These are phyloP conservation scores for Suillus paluster DNA, from an alignment of 768 basidiomycete species.

Conservation along the genomic window DNA sequence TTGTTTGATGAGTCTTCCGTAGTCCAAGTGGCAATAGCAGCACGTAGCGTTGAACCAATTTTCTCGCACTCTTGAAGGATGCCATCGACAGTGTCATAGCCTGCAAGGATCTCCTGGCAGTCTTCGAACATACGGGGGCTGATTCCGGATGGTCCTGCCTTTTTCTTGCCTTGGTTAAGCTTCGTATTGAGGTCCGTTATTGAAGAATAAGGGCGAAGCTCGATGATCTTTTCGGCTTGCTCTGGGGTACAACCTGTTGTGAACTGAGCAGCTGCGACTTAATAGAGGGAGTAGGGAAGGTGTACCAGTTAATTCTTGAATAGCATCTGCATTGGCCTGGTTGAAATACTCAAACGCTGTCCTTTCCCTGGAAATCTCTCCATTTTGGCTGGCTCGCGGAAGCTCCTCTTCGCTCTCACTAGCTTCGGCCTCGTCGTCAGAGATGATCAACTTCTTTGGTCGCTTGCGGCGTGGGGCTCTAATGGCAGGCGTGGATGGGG, in stretches of 20 bases:
- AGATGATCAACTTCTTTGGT: slow-evolving; percentile 63
- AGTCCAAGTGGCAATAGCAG: slow-evolving; percentile 82
- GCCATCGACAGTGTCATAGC: slow-evolving; percentile 86
- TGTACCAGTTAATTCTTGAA: slow-evolving; percentile 80
- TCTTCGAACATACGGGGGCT: slow-evolving; percentile 92
- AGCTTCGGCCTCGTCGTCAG: slow-evolving; percentile 64
- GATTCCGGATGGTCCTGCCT: slow-evolving; percentile 79
- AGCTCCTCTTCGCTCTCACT: slow-evolving; percentile 54
- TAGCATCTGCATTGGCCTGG: slow-evolving; percentile 56
- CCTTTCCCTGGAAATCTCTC: slow-evolving; percentile 46
- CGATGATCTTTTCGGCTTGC: slow-evolving; percentile 81
- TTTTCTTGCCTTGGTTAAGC: slow-evolving; percentile 87
- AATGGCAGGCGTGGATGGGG: slow-evolving; percentile 48
- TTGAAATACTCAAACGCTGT: slow-evolving; percentile 75
- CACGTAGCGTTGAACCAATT: slow-evolving; percentile 75
- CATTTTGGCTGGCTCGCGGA: slow-evolving; percentile 32
- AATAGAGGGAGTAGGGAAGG: slow-evolving; percentile 7
- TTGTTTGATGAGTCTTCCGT: slow-evolving; percentile 33
- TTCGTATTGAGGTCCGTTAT: slow-evolving; percentile 76
- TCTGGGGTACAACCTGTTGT: slow-evolving; percentile 72
- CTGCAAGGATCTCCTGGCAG: slow-evolving; percentile 80
- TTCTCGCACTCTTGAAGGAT: slow-evolving; percentile 88
- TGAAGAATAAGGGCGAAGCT: slow-evolving; percentile 78
- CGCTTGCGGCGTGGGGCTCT: slow-evolving; percentile 50
- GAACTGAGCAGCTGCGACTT: slow-evolving; percentile 11